These are phyloP conservation scores for Bonia amplexicaulis DNA, from an alignment of 176 grass and related monocot species.

Conservation along the genomic window DNA sequence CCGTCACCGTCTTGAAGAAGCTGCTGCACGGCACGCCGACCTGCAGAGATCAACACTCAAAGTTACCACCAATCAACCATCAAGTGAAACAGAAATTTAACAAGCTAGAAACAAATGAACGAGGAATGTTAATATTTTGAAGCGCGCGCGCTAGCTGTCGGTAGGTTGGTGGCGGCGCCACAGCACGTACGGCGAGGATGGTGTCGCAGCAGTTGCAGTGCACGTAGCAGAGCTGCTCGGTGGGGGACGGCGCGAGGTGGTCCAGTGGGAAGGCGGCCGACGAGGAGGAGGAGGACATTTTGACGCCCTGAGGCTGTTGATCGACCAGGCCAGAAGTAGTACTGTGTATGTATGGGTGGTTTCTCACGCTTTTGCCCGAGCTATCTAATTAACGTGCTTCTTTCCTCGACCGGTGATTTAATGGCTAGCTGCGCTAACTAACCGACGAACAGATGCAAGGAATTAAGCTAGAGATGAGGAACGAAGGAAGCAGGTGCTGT, in stretches of 20 bases:
- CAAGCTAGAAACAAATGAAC: not conserved
- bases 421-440: not conserved
- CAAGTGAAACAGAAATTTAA: not conserved
- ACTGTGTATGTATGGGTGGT: not conserved
- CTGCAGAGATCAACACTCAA: constrained; percentile 28
- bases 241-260: constrained; percentile 75
- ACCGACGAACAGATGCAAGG: not conserved
- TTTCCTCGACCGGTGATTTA: not conserved
- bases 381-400: not conserved
- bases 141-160: constrained; percentile 5
- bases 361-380: not conserved
- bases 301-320: not conserved
- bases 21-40: constrained; percentile 93
- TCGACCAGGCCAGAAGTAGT: not conserved
- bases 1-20: constrained; percentile 95
- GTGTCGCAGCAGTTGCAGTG: constrained; percentile 99
- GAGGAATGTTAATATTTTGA: not conserved
- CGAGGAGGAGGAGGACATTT: constrained; percentile 65
- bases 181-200: constrained; percentile 70
- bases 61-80: not conserved
- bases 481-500: not conserved
- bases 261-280: constrained; percentile 76
- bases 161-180: constrained; percentile 29
- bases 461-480: not conserved
- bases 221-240: constrained; percentile 99